Percentiles rank a stretch among this genome's conserved stretches.
phyloP scores from a whole-genome alignment of 371 early-diverging fungal species.

The Funneliformis caledonium region DNA sequence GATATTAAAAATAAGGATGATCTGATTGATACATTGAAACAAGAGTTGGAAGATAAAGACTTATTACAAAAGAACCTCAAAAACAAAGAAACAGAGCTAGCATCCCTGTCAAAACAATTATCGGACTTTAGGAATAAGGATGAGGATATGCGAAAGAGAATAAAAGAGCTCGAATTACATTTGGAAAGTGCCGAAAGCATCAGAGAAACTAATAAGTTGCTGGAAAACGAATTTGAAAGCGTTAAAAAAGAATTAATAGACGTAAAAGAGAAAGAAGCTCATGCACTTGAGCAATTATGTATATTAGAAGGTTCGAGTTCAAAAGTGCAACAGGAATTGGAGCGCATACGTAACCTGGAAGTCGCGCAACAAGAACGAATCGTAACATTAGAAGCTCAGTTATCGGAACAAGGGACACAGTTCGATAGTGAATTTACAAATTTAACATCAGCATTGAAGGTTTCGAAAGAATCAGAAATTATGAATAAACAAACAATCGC shows the following conservation, averaged over 20 bases:
- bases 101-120: conserved; percentile 1
- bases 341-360: background rate
- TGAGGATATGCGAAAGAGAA: background rate
- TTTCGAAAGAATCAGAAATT: conserved; percentile 4
- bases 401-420: background rate
- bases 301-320: background rate
- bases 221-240: background rate
- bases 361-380: conserved; percentile 21
- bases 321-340: conserved; percentile 1
- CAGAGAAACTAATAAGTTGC: background rate
- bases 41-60: conserved; percentile 19
- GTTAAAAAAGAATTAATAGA: conserved; percentile 1
- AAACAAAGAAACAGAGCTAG: conserved; percentile 17
- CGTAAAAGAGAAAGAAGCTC: background rate
- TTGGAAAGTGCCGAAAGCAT: no score
- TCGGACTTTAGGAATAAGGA: conserved; percentile 13
- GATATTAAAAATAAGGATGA: conserved; percentile 33
- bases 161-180: conserved; percentile 13
- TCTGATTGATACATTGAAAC: conserved; percentile 28
- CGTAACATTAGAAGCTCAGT: background rate
- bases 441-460: background rate
- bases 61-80: conserved; percentile 24
- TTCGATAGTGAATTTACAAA: background rate
- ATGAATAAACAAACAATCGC: background rate
- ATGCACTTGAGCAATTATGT: background rate